Evolutionary conservation across 257 asterid genomes (phyloP), one percentile per base, ranked within the genome.

Genomic region (Rauvolfia tetraphylla): DNA sequence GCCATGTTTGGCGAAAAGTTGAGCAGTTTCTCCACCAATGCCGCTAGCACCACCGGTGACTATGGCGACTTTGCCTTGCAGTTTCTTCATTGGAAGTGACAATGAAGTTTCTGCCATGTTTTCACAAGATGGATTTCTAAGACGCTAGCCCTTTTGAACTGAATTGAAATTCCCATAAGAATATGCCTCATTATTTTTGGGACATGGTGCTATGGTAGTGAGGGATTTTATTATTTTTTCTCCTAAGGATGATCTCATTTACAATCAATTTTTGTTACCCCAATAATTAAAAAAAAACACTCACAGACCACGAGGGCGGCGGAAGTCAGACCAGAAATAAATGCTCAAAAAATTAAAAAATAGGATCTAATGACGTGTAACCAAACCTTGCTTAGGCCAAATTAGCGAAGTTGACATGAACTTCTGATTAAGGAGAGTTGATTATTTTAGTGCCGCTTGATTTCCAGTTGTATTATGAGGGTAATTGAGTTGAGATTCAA

Each of bases 31-130:
- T 76, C 80, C 87, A 38, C 89, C 89, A 0, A 86, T 80, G 72
- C 89, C 89, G 44, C 85, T 84, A 15, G 86, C 88, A 23, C 86
- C 88, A 11, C 88, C 88, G 6, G 93, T 88, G 34, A 89, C 78
- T 7, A 85, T 82, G n/a, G 87, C 86, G 1, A 89, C 88, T 79
- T 87, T 89, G 17, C 80, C 85, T 3, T 81, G 27, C 20, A 88
- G 77, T 83, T 80, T 86, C 38, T 12, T 51, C 31, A 23, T 41
- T 8, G 71, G 23, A 34, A 33, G 17, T 27, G 25, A 14, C 4
- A 9, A 36, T n/a, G 65, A 41, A 36, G 48, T 33, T 41, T 69
- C 65, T 63, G 59, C 62, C 78, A 23, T 81, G 36, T 68, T 33
- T 34, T 29, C 31, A 42, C 20, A 63, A 17, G 42, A 4, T 66